Evolutionary conservation across 331 rosid species (phyloP), one percentile per base, ranked within the genome.

Genomic region (Cydonia oblonga): DNA sequence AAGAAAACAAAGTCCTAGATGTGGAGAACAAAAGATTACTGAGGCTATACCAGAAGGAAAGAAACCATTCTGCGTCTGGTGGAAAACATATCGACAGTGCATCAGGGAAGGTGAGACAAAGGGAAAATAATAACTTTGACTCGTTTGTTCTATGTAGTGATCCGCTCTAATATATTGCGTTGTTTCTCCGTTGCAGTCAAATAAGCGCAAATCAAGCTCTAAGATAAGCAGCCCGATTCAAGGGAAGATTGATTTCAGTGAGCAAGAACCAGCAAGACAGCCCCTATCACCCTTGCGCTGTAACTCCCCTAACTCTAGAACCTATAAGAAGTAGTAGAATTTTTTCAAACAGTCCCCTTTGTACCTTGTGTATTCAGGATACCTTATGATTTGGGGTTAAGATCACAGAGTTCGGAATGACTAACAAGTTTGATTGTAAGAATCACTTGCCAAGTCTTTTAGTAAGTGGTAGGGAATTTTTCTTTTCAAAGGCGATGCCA

Each of bases 191-290:
- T 75, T 81, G 87, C 90, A 95, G 97, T 89, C 96, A 70, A 91
- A 87, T 84, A 95, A 95, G 88, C 83, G 90, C 81, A 89, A 87
- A 81, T 79, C 87, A 7, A 86, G 95, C 81, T 79, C 82, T 20
- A 73, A 71, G 69, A 78, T 71, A 71, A 76, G 82, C 70, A 84
- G 87, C 84, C 84, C 89, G 6, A 32, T 84, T 63, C 88, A 82
- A 82, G 87, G 80, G 84, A 88, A 84, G 89, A 73, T 83, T 54
- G 90, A 84, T 76, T 85, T 91, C 63, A 77, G 60, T 30, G 92
- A 88, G 32, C 64, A 58, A n/a, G 97, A 88, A 67, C 60, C 76
- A 8, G 76, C 73, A 33, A 87, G 97, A 78, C 84, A 66, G 64
- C 96, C 97, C 20, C 81, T 95, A 42, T 91, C 97, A 18, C 92